Conservation (phyloP, 495 filamentous ascomycete genomes). For the Penicillium egyptiacum region DNA sequence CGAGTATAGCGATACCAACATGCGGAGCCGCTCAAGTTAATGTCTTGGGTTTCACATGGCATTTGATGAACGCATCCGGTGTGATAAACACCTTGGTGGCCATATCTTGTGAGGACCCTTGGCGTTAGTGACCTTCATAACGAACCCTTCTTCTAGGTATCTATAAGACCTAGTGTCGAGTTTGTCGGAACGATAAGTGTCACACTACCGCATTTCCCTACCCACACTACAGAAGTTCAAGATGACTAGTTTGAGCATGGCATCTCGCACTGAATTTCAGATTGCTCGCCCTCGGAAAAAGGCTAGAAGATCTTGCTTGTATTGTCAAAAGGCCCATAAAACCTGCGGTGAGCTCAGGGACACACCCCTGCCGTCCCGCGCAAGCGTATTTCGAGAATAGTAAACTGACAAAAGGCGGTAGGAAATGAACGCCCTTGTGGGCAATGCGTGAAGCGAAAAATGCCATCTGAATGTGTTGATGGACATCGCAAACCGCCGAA, state of each 20-base stretch:
- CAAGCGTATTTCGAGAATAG: background rate
- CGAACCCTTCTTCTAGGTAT: background rate
- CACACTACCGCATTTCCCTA: background rate
- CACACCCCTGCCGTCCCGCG: background rate
- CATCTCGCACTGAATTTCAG: conserved; percentile 1
- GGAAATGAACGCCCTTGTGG: conserved; percentile 18
- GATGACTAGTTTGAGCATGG: background rate
- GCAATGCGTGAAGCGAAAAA: conserved; percentile 9
- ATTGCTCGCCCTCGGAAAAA: background rate
- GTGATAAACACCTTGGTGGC: background rate
- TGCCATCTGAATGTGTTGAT: conserved; percentile 14
- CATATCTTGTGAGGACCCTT: background rate
- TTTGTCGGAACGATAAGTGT: too few species aligned
- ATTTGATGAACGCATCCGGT: background rate
- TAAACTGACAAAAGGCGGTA: background rate
- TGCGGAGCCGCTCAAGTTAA: conserved; percentile 12
- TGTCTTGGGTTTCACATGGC: background rate
- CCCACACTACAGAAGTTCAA: background rate
- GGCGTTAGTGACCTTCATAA: background rate
- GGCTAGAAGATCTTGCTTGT: conserved; percentile 12
- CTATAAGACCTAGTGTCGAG: background rate
- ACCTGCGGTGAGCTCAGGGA: conserved; percentile 11
- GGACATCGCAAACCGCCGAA: conserved; percentile 16
- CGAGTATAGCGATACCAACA: background rate
- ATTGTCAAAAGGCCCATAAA: conserved; percentile 15